phyloP scores from a whole-genome alignment of 352 stramenopile species.

The Phytophthora pistaciae region DNA sequence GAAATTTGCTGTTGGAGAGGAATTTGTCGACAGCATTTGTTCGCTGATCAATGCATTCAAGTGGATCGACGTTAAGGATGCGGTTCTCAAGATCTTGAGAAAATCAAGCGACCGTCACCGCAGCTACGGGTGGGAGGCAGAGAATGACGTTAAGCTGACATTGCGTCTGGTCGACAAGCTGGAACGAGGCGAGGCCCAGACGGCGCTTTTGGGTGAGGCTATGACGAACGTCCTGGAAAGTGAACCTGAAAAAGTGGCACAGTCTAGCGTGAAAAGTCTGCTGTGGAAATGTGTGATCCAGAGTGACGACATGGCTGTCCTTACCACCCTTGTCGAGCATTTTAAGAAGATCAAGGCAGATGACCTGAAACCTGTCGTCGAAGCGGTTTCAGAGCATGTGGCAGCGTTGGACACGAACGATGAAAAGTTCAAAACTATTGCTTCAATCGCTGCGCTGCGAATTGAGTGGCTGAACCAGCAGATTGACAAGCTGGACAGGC shows the following conservation, averaged over 20 bases:
- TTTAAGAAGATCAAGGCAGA: constrained; percentile 10
- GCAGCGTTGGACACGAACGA: not conserved
- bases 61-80: constrained; percentile 14
- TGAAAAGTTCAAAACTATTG: constrained; percentile 6
- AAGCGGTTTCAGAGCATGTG: not conserved
- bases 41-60: constrained; percentile 1
- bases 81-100: constrained; percentile 1
- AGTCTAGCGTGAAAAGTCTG: not conserved
- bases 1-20: not conserved
- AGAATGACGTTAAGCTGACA: constrained; percentile 4
- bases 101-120: not conserved
- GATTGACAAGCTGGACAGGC: constrained; percentile 2
- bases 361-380: not conserved
- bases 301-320: not conserved
- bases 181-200: not conserved
- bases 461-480: constrained; percentile 15
- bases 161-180: constrained; percentile 10
- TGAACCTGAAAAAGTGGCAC: not conserved
- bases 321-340: constrained; percentile 5
- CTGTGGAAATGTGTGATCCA: constrained; percentile 11
- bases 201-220: not conserved
- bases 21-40: not conserved
- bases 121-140: constrained; percentile 1
- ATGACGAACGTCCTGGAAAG: constrained; percentile 3
- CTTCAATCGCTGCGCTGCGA: constrained; percentile 1